Conservation (phyloP, 768 basidiomycete species). For the Boletus eberwhitei region DNA sequence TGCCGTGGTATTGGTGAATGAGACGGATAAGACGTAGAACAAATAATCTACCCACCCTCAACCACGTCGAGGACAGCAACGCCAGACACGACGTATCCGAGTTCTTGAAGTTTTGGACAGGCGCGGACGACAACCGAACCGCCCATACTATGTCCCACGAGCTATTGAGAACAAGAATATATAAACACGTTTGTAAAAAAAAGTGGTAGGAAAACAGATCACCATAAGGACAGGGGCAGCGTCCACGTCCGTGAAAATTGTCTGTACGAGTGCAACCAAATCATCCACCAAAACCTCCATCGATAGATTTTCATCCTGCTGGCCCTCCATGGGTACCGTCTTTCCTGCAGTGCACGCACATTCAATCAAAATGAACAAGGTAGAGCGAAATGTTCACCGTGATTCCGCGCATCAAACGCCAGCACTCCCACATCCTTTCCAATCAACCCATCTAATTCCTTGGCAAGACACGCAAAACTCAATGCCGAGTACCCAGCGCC, state of each 20-base stretch:
- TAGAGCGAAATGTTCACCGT: constrained; percentile 54
- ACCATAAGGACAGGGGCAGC: constrained; percentile 75
- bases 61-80: constrained; percentile 86
- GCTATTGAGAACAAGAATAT: constrained; percentile 36
- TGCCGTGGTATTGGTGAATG: neutral
- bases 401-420: constrained; percentile 78
- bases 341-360: constrained; percentile 14
- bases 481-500: constrained; percentile 91
- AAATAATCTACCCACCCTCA: constrained; percentile 54
- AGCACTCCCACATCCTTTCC: constrained; percentile 78
- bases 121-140: constrained; percentile 82
- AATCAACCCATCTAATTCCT: constrained; percentile 59
- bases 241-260: constrained; percentile 63
- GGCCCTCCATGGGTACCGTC: constrained; percentile 21
- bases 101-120: constrained; percentile 61
- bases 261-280: constrained; percentile 63
- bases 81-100: constrained; percentile 69
- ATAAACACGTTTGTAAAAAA: neutral
- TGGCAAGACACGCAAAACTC: constrained; percentile 89
- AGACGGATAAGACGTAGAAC: neutral
- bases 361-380: neutral
- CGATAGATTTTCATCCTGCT: constrained; percentile 43
- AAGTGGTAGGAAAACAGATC: neutral
- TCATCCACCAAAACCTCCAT: constrained; percentile 73
- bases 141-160: constrained; percentile 96